Evolutionary conservation across 495 filamentous ascomycete species (phyloP), one percentile per base, ranked within the genome.

Genomic region (Ramalina intermedia): DNA sequence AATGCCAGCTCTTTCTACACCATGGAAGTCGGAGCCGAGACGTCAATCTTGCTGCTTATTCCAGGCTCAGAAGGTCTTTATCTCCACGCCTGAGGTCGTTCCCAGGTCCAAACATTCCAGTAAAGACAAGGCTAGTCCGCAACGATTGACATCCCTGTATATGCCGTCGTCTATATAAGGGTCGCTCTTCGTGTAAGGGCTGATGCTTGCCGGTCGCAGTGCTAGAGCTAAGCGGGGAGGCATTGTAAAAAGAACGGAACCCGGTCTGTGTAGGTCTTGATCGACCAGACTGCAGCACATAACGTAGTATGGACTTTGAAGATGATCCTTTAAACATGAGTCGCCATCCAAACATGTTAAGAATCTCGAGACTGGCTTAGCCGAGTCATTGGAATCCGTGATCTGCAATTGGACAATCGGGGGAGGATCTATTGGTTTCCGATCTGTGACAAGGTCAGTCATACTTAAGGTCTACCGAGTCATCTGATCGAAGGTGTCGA

Each of bases 401-500:
- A 94, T 79, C 44, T 75, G 74, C 37, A 96, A 70, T 66, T 95
- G 85, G 26, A 96, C 73, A 59, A 96, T 86, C 46, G 91, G 91
- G 21, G 90, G 91, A 41, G 90, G 91, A 61, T 98, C 91, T 59
- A 98, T 80, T 3, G 91, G 87, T 64, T 94, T 95, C 55, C 91
- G 82, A 56, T 87, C 91, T 94, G 67, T 24, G 43, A 27, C 24
- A 2, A 35, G 23, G 36, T 43, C 46, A 43, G 13, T 23, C 29
- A 33, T 11, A 1, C 29, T 13, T 13, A 4, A 18, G 20, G 23
- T n/a, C 42, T 44, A 40, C 35, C 29, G 6, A 24, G 6, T 43
- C n/a, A 21, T 14, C 17, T 13, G 17, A 21, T 14, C 7, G 46
- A 27, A 54, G 17, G 27, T 37, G 23, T 12, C 38, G 37, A 27